A percentile compares a stretch with the other conserved stretches of the same genome.
Evolutionary conservation across 192 early-diverging fungal genomes (phyloP).

Genomic region (Linnemannia schmuckeri): DNA sequence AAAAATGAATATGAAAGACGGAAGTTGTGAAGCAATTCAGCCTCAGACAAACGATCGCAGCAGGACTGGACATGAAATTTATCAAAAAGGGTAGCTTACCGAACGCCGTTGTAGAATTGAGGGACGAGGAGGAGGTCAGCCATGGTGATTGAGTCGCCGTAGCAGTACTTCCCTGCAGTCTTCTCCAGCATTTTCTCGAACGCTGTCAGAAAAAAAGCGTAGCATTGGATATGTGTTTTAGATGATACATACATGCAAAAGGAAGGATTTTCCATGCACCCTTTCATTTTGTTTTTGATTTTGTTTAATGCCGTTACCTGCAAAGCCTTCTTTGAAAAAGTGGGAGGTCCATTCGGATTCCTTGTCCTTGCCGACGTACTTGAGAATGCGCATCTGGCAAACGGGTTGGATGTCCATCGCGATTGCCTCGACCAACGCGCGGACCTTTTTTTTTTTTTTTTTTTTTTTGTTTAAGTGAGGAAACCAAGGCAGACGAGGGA

Average conservation of each 20-base stretch:
- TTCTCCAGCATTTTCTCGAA: conserved; percentile 61
- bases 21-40: not conserved
- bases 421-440: conserved; percentile 77
- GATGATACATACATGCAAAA: not conserved
- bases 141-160: conserved; percentile 86
- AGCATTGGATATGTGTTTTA: not conserved
- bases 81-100: conserved; percentile 57
- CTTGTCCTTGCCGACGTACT: conserved; percentile 64
- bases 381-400: conserved; percentile 80
- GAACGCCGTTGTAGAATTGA: conserved; percentile 81
- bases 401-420: conserved; percentile 90
- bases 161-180: conserved; percentile 82
- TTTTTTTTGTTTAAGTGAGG: not conserved
- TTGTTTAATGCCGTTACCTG: conserved; percentile 52
- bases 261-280: not conserved
- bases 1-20: no score
- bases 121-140: conserved; percentile 88
- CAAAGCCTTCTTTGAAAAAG: conserved; percentile 70
- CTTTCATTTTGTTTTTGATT: no score
- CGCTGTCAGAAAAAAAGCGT: conserved; percentile 10
- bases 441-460: conserved; percentile 63
- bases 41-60: not conserved
- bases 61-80: no score
- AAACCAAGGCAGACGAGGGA: not conserved
- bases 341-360: conserved; percentile 69